phyloP scores from a whole-genome alignment of 2,329 filamentous ascomycete genomes.

The Coniochaeta hoffmannii region DNA sequence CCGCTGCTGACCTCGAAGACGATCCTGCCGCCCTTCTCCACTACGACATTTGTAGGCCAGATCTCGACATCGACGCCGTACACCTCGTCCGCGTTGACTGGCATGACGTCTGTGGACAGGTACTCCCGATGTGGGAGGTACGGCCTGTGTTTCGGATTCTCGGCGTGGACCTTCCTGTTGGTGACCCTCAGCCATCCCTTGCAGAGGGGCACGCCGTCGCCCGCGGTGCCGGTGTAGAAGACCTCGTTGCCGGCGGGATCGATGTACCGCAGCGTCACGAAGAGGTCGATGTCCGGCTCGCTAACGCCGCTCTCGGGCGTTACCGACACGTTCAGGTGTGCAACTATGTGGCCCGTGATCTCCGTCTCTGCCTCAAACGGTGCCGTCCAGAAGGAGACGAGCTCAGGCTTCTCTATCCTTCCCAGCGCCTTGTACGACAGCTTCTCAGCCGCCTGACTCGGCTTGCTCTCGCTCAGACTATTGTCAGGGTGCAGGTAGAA shows the following conservation, averaged over 20 bases:
- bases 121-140: constrained; percentile 55
- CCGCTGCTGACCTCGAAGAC: constrained; percentile 48
- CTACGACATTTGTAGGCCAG: constrained; percentile 56
- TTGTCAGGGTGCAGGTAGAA: constrained; percentile 48
- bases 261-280: constrained; percentile 55
- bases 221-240: constrained; percentile 58
- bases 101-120: constrained; percentile 44
- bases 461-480: constrained; percentile 27
- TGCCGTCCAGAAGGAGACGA: constrained; percentile 49
- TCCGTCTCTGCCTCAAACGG: constrained; percentile 58
- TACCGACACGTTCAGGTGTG: constrained; percentile 57
- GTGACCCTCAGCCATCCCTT: constrained; percentile 59
- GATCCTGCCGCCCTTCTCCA: constrained; percentile 39
- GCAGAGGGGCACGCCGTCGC: constrained; percentile 53
- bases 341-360: constrained; percentile 60
- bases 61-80: constrained; percentile 56
- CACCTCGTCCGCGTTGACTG: constrained; percentile 45
- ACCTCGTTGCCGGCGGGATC: constrained; percentile 47
- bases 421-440: constrained; percentile 54
- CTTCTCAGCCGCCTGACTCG: constrained; percentile 23
- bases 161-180: constrained; percentile 43
- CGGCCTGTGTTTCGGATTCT: constrained; percentile 41
- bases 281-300: constrained; percentile 50
- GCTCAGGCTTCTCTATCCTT: constrained; percentile 42
- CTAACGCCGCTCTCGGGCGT: constrained; percentile 38